These are phyloP conservation scores for Candida pseudofarinosa DNA, from an alignment of 805 yeast species.

Conservation along the genomic window DNA sequence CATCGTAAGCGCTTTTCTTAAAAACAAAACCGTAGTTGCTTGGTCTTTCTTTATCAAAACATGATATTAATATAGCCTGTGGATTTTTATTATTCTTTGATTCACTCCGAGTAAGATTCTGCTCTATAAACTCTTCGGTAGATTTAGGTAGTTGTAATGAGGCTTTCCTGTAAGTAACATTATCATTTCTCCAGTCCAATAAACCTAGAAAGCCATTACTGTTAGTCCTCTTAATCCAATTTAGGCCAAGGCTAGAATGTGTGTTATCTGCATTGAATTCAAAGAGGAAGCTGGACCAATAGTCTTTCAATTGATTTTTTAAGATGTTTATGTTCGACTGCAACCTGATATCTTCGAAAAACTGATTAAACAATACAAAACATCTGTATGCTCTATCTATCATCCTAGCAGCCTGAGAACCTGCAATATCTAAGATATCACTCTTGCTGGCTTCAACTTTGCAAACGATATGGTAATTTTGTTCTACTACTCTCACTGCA, in stretches of 20 bases:
- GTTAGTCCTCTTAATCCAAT: conserved; percentile 35
- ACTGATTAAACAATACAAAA: conserved; percentile 26
- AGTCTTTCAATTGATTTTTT: conserved; percentile 14
- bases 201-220: conserved; percentile 34
- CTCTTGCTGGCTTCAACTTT: conserved; percentile 13
- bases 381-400: conserved; percentile 17
- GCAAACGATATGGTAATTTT: conserved; percentile 22
- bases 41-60: conserved; percentile 19
- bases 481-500: conserved; percentile 22
- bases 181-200: conserved; percentile 10
- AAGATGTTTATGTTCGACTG: conserved; percentile 15
- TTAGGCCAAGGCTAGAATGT: conserved; percentile 18
- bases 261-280: conserved; percentile 20
- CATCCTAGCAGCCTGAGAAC: conserved; percentile 22
- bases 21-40: conserved; percentile 33
- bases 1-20: conserved; percentile 6
- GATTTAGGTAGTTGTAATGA: conserved; percentile 13
- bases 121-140: conserved; percentile 4
- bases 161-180: conserved; percentile 24
- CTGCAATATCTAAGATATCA: conserved; percentile 16
- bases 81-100: conserved; percentile 9
- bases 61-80: conserved; percentile 25
- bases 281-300: conserved; percentile 27
- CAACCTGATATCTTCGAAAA: conserved; percentile 14
- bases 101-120: neutral